phyloP scores from a whole-genome alignment of 129 eudicot species.

The Tanacetum coccineum region DNA sequence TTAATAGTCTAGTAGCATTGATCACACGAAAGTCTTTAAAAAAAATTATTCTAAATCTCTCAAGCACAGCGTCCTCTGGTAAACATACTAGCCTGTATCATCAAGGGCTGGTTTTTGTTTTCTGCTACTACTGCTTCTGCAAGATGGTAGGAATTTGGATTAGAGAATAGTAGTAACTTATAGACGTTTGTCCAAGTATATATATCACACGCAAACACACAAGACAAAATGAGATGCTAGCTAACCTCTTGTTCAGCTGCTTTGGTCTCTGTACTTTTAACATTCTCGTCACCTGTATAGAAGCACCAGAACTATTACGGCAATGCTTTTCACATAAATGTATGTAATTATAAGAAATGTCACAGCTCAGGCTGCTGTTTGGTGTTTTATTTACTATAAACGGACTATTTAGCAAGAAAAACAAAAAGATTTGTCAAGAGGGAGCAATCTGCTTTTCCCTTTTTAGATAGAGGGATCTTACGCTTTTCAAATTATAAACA shows the following conservation, averaged over 20 bases:
- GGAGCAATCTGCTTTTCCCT: not conserved
- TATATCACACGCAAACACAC: not conserved
- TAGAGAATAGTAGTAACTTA: not conserved
- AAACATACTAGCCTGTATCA: not conserved
- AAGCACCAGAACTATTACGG: not conserved
- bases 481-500: no score
- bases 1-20: not conserved
- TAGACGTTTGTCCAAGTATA: not conserved
- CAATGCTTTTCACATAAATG: not conserved
- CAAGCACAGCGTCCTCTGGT: not conserved
- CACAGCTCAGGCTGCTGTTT: no score
- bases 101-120: not conserved
- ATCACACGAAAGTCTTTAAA: not conserved
- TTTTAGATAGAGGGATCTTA: no score
- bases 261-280: conserved; percentile 3
- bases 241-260: conserved; percentile 19
- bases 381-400: no score
- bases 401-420: not conserved
- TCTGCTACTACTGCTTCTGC: conserved; percentile 15
- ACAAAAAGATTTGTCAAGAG: not conserved
- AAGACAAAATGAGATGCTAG: not conserved
- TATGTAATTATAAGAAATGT: no score
- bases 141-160: not conserved
- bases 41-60: not conserved
- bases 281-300: conserved; percentile 11